Conservation (phyloP, 768 basidiomycete genomes). For the Mycena polygramma region DNA sequence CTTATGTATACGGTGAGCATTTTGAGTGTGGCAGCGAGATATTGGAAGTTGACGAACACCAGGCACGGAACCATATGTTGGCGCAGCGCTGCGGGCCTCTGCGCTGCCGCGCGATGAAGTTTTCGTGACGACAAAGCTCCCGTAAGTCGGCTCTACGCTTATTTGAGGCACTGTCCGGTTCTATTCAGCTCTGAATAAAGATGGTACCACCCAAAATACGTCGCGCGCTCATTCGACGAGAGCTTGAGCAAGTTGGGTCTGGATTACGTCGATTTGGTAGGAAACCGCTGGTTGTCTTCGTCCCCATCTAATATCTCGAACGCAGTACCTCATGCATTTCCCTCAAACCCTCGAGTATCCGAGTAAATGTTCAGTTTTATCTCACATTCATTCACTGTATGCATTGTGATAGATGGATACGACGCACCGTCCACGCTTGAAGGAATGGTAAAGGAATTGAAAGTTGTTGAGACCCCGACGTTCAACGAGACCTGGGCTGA, state of each 20-base stretch:
- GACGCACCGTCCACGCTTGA: conserved; percentile 46
- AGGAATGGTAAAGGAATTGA: conserved; percentile 44
- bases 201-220: conserved; percentile 54
- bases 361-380: conserved; percentile 33
- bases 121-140: conserved; percentile 65
- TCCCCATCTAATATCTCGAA: neutral
- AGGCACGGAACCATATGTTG: conserved; percentile 58
- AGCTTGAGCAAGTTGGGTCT: conserved; percentile 55
- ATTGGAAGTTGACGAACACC: neutral
- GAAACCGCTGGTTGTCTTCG: conserved; percentile 13
- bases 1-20: conserved; percentile 47
- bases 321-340: conserved; percentile 67
- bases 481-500: conserved; percentile 64
- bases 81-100: conserved; percentile 59
- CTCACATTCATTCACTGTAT: neutral
- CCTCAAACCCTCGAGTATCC: conserved; percentile 55
- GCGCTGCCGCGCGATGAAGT: conserved; percentile 62
- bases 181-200: conserved; percentile 35
- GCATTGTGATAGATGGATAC: conserved; percentile 28
- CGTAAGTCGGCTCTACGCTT: no score
- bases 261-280: conserved; percentile 64
- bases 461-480: conserved; percentile 46
- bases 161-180: conserved; percentile 57
- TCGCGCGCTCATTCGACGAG: conserved; percentile 56
- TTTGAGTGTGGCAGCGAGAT: neutral